Percentiles rank a stretch among this genome's conserved stretches.
Evolutionary conservation across 148 eudicot species (phyloP).

Genomic region (Chenopodium suecicum): DNA sequence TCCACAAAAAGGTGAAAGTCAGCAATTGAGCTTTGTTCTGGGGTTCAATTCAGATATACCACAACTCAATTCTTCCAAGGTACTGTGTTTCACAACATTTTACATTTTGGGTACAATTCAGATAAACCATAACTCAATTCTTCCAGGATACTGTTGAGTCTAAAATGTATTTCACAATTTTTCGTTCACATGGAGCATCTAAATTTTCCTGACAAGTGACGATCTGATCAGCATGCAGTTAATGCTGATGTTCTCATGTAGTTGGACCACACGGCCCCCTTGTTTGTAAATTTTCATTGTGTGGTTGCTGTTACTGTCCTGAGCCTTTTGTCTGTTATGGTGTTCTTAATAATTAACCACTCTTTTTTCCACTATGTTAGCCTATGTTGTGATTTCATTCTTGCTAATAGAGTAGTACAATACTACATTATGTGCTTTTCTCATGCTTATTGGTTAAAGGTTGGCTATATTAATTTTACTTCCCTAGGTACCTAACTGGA

Average conservation of each 20-base stretch:
- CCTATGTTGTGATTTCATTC: not conserved
- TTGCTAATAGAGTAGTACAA: too few species aligned
- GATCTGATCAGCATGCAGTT: too few species aligned
- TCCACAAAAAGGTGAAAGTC: constrained; percentile 66
- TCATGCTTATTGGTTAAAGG: too few species aligned
- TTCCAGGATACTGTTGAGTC: constrained; percentile 47
- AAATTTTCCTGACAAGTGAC: too few species aligned
- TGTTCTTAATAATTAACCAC: not conserved
- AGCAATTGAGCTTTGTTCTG: constrained; percentile 79
- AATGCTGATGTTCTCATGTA: too few species aligned
- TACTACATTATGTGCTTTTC: not conserved
- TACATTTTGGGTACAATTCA: constrained; percentile 54
- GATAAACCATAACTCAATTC: constrained; percentile 63
- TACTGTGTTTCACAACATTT: not conserved
- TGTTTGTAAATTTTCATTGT: not conserved
- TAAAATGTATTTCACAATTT: not conserved
- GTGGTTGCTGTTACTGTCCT: not conserved
- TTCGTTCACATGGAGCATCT: not conserved
- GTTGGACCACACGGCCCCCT: not conserved
- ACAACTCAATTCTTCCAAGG: constrained; percentile 79
- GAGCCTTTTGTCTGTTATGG: not conserved
- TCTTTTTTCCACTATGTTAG: not conserved
- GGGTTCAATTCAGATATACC: constrained; percentile 72
- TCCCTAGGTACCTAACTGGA: not conserved
- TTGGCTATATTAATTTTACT: too few species aligned